Evolutionary conservation across 2,329 filamentous ascomycete genomes (phyloP).

Genomic region (Cladosporium sp.): DNA sequence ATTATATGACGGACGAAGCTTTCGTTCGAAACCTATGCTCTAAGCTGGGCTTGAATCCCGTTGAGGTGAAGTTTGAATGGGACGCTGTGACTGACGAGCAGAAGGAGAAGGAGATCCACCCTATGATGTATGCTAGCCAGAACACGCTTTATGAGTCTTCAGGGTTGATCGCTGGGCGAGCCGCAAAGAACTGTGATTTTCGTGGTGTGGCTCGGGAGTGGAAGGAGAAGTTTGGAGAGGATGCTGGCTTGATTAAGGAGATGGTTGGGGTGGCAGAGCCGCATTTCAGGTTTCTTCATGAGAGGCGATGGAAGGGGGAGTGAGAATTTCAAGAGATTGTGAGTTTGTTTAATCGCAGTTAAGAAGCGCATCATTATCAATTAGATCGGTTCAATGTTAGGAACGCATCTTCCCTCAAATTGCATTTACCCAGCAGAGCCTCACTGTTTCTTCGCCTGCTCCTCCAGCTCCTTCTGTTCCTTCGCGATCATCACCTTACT

Average conservation of each 20-base stretch:
- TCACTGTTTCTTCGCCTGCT: constrained; percentile 1
- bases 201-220: constrained; percentile 31
- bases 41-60: constrained; percentile 32
- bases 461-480: background rate
- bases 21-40: constrained; percentile 28
- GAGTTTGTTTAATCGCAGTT: too few species aligned
- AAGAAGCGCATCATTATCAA: too few species aligned
- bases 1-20: constrained; percentile 33
- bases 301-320: constrained; percentile 6
- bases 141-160: constrained; percentile 31
- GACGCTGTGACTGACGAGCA: constrained; percentile 12
- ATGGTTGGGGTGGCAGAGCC: constrained; percentile 31
- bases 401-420: too few species aligned
- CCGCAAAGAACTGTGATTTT: constrained; percentile 31
- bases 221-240: constrained; percentile 28
- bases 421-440: background rate
- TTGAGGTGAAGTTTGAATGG: constrained; percentile 33
- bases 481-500: background rate
- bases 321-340: too few species aligned
- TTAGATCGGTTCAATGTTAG: too few species aligned
- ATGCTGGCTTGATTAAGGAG: constrained; percentile 17
- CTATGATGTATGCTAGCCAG: constrained; percentile 20
- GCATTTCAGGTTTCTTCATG: constrained; percentile 39
- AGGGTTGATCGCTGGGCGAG: constrained; percentile 32
- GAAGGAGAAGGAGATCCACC: constrained; percentile 13